phyloP scores from a whole-genome alignment of 306 rosid genomes.

The Malus sylvestris region DNA sequence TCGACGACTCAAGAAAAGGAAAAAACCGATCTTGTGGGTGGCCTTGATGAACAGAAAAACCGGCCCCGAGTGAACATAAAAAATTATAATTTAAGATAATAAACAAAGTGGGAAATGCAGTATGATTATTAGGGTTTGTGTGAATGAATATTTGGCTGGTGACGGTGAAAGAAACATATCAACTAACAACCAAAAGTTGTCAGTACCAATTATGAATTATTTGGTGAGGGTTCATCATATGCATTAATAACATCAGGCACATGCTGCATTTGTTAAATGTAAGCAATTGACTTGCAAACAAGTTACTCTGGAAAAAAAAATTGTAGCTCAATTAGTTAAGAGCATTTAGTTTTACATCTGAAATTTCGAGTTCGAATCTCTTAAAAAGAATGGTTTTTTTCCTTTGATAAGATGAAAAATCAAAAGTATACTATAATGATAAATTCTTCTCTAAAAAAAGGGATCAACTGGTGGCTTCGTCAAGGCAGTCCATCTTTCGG shows the following conservation, averaged over 20 bases:
- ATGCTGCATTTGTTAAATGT: too few relatives aligned
- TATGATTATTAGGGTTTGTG: not conserved
- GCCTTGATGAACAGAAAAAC: conserved; percentile 75
- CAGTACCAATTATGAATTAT: conserved; percentile 23
- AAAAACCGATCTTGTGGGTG: conserved; percentile 54
- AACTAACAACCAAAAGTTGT: conserved; percentile 8
- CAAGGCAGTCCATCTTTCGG: fast-evolving
- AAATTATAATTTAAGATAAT: not conserved
- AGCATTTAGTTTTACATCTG: too few relatives aligned
- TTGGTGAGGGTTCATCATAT: conserved; percentile 17
- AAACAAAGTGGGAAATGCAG: not conserved
- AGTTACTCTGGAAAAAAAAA: too few relatives aligned
- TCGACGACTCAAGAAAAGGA: conserved; percentile 76
- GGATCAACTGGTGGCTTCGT: fast-evolving
- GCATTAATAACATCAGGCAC: not conserved
- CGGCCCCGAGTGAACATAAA: conserved; percentile 80
- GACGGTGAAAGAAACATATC: not conserved
- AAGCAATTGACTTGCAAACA: not conserved
- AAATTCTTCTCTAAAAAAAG: too few relatives aligned
- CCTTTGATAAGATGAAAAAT: too few relatives aligned
- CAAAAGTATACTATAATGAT: too few relatives aligned
- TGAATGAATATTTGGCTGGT: not conserved
- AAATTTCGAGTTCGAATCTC: too few relatives aligned
- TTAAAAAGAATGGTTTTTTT: too few relatives aligned
- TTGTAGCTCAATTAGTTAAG: too few relatives aligned